Base-by-base conservation (phyloP, 768 basidiomycete species). In the Boletus eberwhitei region DNA sequence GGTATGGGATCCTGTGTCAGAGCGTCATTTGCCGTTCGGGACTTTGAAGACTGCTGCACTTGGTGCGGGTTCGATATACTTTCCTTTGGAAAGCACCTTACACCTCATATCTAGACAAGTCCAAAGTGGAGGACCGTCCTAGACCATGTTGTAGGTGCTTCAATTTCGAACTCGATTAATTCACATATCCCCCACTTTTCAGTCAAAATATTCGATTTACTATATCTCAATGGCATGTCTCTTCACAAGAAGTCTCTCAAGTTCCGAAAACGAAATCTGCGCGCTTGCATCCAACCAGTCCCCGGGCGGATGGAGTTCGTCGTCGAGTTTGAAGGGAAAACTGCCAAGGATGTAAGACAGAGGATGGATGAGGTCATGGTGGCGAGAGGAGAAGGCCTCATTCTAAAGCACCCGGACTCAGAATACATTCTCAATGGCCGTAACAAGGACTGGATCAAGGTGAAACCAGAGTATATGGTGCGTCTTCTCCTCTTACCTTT, bases 191-290 rank as follows among this genome's bases (percentile, higher is more conserved):
- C 31, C n/a, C 31, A 19, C 14, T 16, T 50, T 36, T n/a, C 57
- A 98, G 95, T 97, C 82, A 98, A 97, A 72, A 82, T 98, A 11
- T 98, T 99, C 65, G 97, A 99, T 70, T 76, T 98, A 21, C 75
- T 99, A 1, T 93, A 90, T 65, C 78, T 97, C 54, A 94, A 95
- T 59, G 88, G 87, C n/a, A 78, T 79, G 66, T 86, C 87, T 4
- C 79, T 96, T 3, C 77, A 93, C 44, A 78, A 86, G 50, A 84
- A 80, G 60, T 83, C 88, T 0, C 79, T 89, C 22, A 76, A 78
- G 36, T 85, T 87, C 63, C 85, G 97, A 34, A 95, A 93, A 70
- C 80, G 83, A 49, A 88, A 93, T 60, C 73, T 97, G 61, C 77
- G 77, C 7, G 74, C 79, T 3, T 87, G 87, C 57, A 72, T 95